Evolutionary conservation across 495 filamentous ascomycete genomes (phyloP), one percentile per base, ranked within the genome.

Genomic region (Penicillium pulvis): DNA sequence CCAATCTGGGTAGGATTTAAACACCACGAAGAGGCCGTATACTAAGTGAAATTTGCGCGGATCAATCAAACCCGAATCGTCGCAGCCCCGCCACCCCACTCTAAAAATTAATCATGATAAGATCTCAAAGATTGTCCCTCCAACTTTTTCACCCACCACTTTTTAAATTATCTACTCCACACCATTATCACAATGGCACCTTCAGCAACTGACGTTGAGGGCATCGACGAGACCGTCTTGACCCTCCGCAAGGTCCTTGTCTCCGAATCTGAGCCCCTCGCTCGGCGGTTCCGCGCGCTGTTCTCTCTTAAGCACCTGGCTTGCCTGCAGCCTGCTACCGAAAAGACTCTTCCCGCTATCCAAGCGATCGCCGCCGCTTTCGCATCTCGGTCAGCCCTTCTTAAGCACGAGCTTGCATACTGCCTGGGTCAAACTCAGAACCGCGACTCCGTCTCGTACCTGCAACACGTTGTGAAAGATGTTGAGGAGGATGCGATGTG

Each of bases 281-380:
- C 92, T 47, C 82, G 88, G 57, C 91, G 93, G 56, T 99, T 98
- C 77, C 93, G 94, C 66, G 95, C 94, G 26, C 89, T 98, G 63
- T 99, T 99, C 80, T 97, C 94, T 12, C 86, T 99, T 53, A 98
- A 98, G 76, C 87, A 97, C 73, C 78, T 97, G 44, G 94, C 95
- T 10, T 87, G 85, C 43, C 81, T 86, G 51, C 71, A 85, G 10
- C 85, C 85, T 10, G 77, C 81, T 7, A 85, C 82, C 33, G 71
- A 80, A 46, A 79, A 89, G 30, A 87, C 87, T 26, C 71, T 85
- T 19, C 82, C 86, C 6, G 91, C 94, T 14, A 95, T 98, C 63
- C 82, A 96, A 42, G 93, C 95, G 14, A 98, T 99, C 62, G 92
- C 93, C 5, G 91, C 93, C 4, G 94, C 81, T 4, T 93, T 98